A percentile compares a stretch with the other conserved stretches of the same genome.
Evolutionary conservation across 2,329 filamentous ascomycete species (phyloP).

Genomic region (Colletotrichum graminicola): DNA sequence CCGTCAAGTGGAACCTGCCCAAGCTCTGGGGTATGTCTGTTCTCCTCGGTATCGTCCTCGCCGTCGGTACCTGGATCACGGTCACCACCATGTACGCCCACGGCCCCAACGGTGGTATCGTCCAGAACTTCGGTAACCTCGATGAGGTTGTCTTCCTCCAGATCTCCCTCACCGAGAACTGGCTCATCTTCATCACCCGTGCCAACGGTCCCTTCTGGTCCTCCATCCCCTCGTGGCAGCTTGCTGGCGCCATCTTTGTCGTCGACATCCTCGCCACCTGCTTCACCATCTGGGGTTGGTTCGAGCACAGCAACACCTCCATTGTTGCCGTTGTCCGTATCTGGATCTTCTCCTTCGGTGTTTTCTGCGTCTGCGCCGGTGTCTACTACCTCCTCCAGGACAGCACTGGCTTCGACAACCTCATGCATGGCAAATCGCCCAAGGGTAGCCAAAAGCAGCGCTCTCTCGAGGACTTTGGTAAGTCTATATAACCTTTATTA

Average conservation of each 20-base stretch:
- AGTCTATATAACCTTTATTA: conserved; percentile 64
- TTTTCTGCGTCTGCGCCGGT: conserved; percentile 86
- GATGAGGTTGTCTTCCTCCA: conserved; percentile 90
- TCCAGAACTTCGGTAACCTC: conserved; percentile 87
- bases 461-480: conserved; percentile 83
- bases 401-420: conserved; percentile 85
- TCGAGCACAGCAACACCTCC: conserved; percentile 75
- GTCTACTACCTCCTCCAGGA: conserved; percentile 83
- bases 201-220: conserved; percentile 94
- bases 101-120: conserved; percentile 81
- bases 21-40: conserved; percentile 95
- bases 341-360: conserved; percentile 91
- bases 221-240: conserved; percentile 87
- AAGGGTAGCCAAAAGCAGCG: conserved; percentile 87
- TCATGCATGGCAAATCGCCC: conserved; percentile 90
- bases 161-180: conserved; percentile 92
- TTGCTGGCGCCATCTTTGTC: conserved; percentile 80
- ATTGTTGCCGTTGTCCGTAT: conserved; percentile 89
- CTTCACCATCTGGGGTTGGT: conserved; percentile 89
- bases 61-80: conserved; percentile 88
- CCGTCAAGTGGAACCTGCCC: conserved; percentile 95
- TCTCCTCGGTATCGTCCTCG: conserved; percentile 83
- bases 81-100: conserved; percentile 85
- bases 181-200: conserved; percentile 96
- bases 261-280: conserved; percentile 88